phyloP scores from a whole-genome alignment of 345 rosid genomes.

The Raphanus sativus region DNA sequence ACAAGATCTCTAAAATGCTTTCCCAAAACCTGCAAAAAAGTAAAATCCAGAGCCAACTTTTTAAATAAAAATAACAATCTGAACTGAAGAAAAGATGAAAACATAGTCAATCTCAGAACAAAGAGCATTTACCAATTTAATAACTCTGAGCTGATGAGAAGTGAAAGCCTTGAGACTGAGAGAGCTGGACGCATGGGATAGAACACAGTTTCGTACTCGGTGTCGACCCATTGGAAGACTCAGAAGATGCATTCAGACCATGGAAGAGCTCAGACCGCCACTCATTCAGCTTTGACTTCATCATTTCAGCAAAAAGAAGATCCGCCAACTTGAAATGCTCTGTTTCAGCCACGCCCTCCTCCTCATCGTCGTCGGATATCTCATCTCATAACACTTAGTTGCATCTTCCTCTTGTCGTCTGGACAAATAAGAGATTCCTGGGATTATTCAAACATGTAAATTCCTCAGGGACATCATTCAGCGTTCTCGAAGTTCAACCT shows the following conservation, averaged over 20 bases:
- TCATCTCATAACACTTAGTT: no score
- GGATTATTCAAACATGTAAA: conserved; percentile 48
- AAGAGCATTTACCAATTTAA: conserved; percentile 69
- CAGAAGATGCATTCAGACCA: no score
- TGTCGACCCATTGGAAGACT: no score
- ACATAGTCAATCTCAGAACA: no score
- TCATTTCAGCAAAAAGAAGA: conserved; percentile 73
- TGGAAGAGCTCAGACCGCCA: conserved; percentile 61
- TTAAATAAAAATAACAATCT: no score
- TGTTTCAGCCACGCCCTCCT: conserved; percentile 37
- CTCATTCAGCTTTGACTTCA: conserved; percentile 59
- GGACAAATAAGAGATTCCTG: conserved; percentile 64
- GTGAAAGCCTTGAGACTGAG: conserved; percentile 65
- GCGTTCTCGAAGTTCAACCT: conserved; percentile 69
- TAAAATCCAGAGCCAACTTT: conserved; percentile 38
- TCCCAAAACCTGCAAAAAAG: not conserved
- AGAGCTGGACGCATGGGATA: conserved; percentile 74
- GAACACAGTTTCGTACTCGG: conserved; percentile 66
- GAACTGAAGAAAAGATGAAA: no score
- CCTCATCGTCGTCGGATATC: conserved; percentile 13
- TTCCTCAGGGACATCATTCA: conserved; percentile 45
- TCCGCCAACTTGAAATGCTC: conserved; percentile 51
- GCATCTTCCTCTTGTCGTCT: conserved; percentile 71
- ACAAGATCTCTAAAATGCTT: conserved; percentile 80
- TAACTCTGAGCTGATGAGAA: conserved; percentile 74